These are phyloP conservation scores for Aegilops tauschii DNA, from an alignment of 176 grass and related monocot species.

Conservation along the genomic window DNA sequence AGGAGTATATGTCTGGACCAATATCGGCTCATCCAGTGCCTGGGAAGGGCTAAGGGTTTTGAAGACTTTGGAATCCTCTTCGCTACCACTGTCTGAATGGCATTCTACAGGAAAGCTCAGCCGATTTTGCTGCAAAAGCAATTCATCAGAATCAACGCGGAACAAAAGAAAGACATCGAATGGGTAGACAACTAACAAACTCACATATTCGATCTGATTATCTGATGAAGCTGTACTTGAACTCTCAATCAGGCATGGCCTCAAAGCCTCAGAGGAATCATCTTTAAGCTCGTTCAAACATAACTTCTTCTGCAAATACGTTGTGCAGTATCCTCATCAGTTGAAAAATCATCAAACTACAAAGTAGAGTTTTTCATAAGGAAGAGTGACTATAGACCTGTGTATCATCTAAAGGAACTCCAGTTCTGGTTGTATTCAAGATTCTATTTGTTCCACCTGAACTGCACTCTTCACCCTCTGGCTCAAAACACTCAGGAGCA, in stretches of 20 bases:
- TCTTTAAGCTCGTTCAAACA: conserved; percentile 1
- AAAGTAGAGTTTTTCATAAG: neutral
- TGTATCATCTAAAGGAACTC: conserved; percentile 28
- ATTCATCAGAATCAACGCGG: conserved; percentile 11
- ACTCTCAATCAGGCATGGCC: neutral
- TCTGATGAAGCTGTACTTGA: conserved; percentile 16
- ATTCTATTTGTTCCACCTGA: conserved; percentile 23
- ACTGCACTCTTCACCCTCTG: conserved; percentile 6
- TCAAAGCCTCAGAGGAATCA: neutral
- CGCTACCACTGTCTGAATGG: conserved; percentile 18
- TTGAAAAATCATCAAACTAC: neutral
- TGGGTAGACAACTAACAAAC: conserved; percentile 14
- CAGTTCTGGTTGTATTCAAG: conserved; percentile 18
- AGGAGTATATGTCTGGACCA: conserved; percentile 17
- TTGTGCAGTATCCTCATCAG: conserved; percentile 6
- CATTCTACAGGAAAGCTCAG: conserved; percentile 25
- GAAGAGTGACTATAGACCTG: conserved; percentile 19
- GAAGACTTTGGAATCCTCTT: conserved; percentile 20
- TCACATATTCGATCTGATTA: conserved; percentile 41
- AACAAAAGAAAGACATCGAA: neutral
- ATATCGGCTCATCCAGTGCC: conserved; percentile 6
- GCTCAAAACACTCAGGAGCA: conserved; percentile 27
- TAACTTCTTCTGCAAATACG: conserved; percentile 34
- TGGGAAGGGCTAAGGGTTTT: neutral
- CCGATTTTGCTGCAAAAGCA: conserved; percentile 43